Conservation (phyloP, 23 red algal genomes). For the Gracilaria gracilis region DNA sequence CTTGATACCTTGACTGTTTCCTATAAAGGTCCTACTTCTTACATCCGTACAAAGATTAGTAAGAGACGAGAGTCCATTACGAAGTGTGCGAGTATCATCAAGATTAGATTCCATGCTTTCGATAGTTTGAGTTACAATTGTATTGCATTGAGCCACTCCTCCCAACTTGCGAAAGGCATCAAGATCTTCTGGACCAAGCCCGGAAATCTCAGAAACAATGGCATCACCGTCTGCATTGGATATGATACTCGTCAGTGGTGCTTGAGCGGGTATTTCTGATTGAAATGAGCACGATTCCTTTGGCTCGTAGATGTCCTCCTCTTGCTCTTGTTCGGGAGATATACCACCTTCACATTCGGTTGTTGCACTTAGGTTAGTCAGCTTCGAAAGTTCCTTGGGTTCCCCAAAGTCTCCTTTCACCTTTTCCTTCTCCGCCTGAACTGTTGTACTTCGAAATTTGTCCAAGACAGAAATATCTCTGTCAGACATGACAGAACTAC, state of each 20-base stretch:
- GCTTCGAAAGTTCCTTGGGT: not conserved
- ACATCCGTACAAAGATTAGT: conserved; percentile 16
- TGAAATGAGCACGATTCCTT: not conserved
- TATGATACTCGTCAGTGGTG: conserved; percentile 35
- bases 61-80: conserved; percentile 27
- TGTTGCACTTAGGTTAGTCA: not conserved
- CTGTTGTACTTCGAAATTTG: not conserved
- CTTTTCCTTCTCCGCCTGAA: not conserved
- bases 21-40: conserved; percentile 20
- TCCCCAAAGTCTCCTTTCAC: not conserved
- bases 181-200: conserved; percentile 11
- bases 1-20: conserved; percentile 17
- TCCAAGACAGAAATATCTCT: not conserved
- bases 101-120: conserved; percentile 28
- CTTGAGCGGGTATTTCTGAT: conserved; percentile 9
- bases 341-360: not conserved
- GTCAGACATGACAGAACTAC: not conserved
- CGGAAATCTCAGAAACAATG: conserved; percentile 30
- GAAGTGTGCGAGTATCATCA: conserved; percentile 17
- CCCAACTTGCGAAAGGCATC: conserved; percentile 17
- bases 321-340: not conserved
- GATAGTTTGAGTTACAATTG: conserved; percentile 4
- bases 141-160: conserved; percentile 10
- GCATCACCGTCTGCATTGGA: conserved; percentile 23
- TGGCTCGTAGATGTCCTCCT: not conserved